These are phyloP conservation scores for Hypoxylon perforatum DNA, from an alignment of 495 filamentous ascomycete species.

Conservation along the genomic window DNA sequence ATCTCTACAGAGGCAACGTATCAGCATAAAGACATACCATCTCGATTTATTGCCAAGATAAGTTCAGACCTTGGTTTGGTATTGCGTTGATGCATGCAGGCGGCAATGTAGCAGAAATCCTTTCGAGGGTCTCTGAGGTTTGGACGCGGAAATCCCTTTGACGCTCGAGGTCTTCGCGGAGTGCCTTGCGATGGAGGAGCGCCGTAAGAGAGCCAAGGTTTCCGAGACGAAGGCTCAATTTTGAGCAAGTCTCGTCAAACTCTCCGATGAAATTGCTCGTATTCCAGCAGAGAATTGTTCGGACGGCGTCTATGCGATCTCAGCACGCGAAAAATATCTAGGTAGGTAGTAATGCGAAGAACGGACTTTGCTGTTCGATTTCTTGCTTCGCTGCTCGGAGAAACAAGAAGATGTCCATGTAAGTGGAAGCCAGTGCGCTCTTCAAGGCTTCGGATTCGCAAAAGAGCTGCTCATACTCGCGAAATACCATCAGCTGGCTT, in stretches of 20 bases:
- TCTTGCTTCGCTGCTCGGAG: background rate
- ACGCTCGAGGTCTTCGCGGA: background rate
- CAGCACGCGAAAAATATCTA: too few relatives aligned
- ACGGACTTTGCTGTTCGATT: too few relatives aligned
- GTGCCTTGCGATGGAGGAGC: background rate
- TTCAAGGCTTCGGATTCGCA: background rate
- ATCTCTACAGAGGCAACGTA: background rate
- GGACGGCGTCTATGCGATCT: background rate
- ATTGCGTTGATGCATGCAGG: background rate
- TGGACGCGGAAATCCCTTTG: background rate
- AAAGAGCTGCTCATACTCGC: background rate
- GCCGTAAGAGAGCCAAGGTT: background rate
- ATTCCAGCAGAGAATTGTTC: background rate
- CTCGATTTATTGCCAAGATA: too few relatives aligned
- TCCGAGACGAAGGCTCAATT: background rate
- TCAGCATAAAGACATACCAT: background rate
- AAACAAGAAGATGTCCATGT: background rate
- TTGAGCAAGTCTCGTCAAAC: background rate
- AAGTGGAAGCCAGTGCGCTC: background rate
- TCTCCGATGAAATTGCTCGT: background rate
- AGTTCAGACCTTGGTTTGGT: too few relatives aligned
- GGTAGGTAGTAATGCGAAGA: too few relatives aligned
- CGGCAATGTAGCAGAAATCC: background rate
- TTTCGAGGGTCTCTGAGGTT: background rate
- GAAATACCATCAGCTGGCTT: background rate